phyloP scores from a whole-genome alignment of 2,329 filamentous ascomycete species.

The Fusarium sp. region DNA sequence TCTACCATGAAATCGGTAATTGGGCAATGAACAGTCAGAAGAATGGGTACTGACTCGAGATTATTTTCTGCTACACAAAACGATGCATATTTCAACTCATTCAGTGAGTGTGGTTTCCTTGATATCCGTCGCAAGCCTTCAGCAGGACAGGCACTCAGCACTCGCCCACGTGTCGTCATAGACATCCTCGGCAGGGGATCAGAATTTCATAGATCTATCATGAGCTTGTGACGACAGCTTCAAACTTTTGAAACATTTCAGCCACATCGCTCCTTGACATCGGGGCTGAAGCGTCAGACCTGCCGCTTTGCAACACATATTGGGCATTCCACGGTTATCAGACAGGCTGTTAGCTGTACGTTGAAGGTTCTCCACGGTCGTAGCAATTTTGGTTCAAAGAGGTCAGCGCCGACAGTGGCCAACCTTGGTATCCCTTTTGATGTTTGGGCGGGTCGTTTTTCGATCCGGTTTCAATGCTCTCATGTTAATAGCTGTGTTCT shows the following conservation, averaged over 20 bases:
- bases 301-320: not conserved
- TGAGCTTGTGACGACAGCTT: not conserved
- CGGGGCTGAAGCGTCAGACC: not conserved
- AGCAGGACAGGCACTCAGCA: not conserved
- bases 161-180: not conserved
- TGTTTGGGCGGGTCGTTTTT: too few relatives aligned
- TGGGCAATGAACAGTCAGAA: too few relatives aligned
- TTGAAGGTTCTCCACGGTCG: not conserved
- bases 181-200: not conserved
- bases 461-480: not conserved
- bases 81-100: not conserved
- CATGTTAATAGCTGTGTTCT: not conserved
- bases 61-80: not conserved
- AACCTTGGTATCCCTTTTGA: not conserved
- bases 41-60: not conserved
- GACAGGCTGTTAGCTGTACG: not conserved
- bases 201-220: not conserved
- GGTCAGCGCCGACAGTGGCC: not conserved
- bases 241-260: not conserved
- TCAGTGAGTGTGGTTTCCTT: not conserved
- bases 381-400: not conserved
- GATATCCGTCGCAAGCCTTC: not conserved
- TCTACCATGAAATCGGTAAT: too few relatives aligned
- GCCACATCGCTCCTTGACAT: not conserved
- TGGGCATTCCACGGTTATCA: not conserved